Evolutionary conservation across 78 protist species (phyloP).

Genomic region (Protostelium mycophagum): DNA sequence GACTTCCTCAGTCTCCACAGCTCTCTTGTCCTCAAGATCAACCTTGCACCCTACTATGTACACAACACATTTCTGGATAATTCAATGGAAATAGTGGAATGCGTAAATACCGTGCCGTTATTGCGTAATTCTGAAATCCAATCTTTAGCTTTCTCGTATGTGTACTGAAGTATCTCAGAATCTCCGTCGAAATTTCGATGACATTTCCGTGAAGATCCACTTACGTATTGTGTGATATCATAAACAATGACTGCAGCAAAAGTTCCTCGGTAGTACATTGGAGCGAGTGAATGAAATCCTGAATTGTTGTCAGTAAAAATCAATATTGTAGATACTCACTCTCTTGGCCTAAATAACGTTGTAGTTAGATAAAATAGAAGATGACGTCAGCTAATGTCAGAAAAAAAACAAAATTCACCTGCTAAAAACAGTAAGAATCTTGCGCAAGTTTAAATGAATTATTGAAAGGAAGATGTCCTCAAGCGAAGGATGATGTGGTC

Average conservation of each 20-base stretch:
- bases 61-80: neutral
- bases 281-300: constrained; percentile 88
- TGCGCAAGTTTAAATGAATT: no score
- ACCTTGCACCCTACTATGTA: neutral
- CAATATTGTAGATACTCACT: neutral
- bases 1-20: neutral
- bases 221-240: constrained; percentile 58
- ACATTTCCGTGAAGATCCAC: no score
- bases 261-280: constrained; percentile 96
- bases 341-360: neutral
- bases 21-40: neutral
- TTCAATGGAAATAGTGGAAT: neutral
- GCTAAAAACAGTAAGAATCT: no score
- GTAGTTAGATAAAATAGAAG: no score
- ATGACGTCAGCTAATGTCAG: no score
- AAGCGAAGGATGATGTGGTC: no score
- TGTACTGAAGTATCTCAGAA: no score
- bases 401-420: no score
- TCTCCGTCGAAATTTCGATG: neutral
- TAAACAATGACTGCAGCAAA: constrained; percentile 93
- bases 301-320: neutral
- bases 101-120: neutral
- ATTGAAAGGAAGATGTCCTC: no score
- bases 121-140: neutral
- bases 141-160: neutral